Evolutionary conservation across 108 stramenopile species (phyloP).

Genomic region (Stephanodiscus minutulus): DNA sequence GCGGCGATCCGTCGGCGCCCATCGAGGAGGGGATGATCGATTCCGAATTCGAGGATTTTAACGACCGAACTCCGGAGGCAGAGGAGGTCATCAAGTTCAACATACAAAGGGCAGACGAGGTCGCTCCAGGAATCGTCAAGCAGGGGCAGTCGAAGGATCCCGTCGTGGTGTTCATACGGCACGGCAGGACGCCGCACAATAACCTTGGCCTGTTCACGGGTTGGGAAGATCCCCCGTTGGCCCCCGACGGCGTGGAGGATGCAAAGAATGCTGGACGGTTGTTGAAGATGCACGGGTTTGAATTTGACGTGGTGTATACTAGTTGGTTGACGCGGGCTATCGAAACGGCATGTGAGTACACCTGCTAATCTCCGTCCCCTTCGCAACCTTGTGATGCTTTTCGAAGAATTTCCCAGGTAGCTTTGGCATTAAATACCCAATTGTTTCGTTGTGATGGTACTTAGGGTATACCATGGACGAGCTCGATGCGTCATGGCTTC

Average conservation of each 20-base stretch:
- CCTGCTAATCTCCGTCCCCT: not conserved
- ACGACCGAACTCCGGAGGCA: slow-evolving; percentile 23
- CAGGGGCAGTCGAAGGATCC: slow-evolving; percentile 50
- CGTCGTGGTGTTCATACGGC: slow-evolving; percentile 64
- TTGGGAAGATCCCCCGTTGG: slow-evolving; percentile 70
- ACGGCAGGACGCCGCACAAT: slow-evolving; percentile 76
- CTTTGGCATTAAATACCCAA: not conserved
- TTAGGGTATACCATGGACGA: slow-evolving; percentile 62
- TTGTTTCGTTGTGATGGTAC: not conserved
- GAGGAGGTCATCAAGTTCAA: slow-evolving; percentile 17
- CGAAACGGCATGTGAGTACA: slow-evolving; percentile 55
- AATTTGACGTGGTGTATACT: slow-evolving; percentile 90
- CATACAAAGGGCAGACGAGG: slow-evolving; percentile 31
- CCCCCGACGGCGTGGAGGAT: slow-evolving; percentile 63
- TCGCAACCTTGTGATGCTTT: not conserved
- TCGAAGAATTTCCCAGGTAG: no score
- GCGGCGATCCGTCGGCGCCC: slow-evolving; percentile 5
- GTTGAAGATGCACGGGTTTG: slow-evolving; percentile 61
- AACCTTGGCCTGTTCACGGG: slow-evolving; percentile 78
- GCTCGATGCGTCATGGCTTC: slow-evolving; percentile 69
- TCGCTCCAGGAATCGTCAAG: slow-evolving; percentile 35
- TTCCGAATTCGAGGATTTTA: slow-evolving; percentile 50
- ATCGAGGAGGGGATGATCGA: slow-evolving; percentile 27
- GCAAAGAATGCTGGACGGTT: slow-evolving; percentile 64
- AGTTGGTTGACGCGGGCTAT: slow-evolving; percentile 80